Base-by-base conservation (phyloP, 352 stramenopile species). In the Blastocystis sp. region DNA sequence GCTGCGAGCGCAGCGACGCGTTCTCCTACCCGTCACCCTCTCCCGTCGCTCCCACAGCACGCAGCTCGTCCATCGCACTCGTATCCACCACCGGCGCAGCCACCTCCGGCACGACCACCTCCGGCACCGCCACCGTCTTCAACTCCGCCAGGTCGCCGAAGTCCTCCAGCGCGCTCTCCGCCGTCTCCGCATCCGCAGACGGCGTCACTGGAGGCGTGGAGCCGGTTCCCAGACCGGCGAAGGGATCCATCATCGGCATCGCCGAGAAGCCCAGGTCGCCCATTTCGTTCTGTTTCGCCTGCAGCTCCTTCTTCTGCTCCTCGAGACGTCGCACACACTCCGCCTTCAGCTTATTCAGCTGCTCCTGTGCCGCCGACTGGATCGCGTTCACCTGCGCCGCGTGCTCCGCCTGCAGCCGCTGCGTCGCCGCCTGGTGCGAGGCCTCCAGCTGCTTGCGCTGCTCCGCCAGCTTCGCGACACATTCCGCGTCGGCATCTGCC, bases 301-400 rank as follows among this genome's bases (percentile, higher is more conserved):
- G 36, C 42, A 42, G 9, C 21, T 78, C 67, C 67, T 78, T 59
- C 67, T 78, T 78, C 48, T 78, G 67, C 29, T 21, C 29, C 67
- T 78, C 48, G 36, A 78, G 18, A n/a, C 67, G 27, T 3, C 24
- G 42, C 11, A 32, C 11, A 32, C 67, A 78, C 67, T 54, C 67
- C 36, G 56, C 67, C 24, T 78, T 78, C 38, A 78, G 42, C 42
- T 56, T 56, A 14, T 49, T 36, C 42, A 78, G 36, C 49, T 78
- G 67, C 36, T 6, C 3, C 29, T 78, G 44, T n/a, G 46, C 67
- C 36, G 67, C 67, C 18, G 36, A 59, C 67, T 78, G 67, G 27
- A 78, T 24, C 29, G 27, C 36, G 11, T 29, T 21, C 49, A 78
- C 14, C 11, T 44, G 67, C 24, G 42, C 53, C 27, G 42, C 48